These are phyloP conservation scores for Alternaria tenuissima DNA, from an alignment of 2,329 filamentous ascomycete species.

Conservation along the genomic window DNA sequence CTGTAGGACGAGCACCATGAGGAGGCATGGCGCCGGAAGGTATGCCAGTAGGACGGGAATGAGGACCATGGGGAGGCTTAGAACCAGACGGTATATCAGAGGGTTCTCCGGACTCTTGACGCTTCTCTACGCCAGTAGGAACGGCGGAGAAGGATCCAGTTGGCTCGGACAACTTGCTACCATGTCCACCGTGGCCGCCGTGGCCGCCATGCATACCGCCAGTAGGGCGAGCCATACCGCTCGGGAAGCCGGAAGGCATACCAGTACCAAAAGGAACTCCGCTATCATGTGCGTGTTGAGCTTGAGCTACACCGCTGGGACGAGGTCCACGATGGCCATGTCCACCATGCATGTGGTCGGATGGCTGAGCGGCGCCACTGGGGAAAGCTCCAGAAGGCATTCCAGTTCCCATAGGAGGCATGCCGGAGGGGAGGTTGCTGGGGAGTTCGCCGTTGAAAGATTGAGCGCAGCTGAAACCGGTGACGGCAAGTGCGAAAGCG, in stretches of 20 bases:
- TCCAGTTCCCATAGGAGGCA: not conserved
- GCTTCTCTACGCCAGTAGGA: not conserved
- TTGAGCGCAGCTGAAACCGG: not conserved
- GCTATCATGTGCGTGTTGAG: not conserved
- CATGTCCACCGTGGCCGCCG: not conserved
- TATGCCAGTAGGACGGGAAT: not conserved
- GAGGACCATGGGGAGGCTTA: not conserved
- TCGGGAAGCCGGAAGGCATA: not conserved
- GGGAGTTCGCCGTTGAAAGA: not conserved
- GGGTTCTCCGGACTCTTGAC: not conserved
- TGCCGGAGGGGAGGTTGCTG: not conserved
- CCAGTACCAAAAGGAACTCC: not conserved
- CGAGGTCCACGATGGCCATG: not conserved
- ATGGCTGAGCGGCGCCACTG: not conserved
- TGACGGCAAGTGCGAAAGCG: not conserved
- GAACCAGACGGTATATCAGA: not conserved
- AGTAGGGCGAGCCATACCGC: not conserved
- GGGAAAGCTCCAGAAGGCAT: not conserved
- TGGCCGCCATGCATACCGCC: not conserved
- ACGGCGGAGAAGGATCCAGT: not conserved
- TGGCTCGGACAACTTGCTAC: not conserved
- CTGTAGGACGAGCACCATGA: not conserved
- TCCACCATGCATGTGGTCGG: not conserved
- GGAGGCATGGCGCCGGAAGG: not conserved
- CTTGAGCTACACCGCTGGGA: not conserved